Conservation (phyloP, 129 eudicot genomes). For the Pseudognaphalium luteoalbum region DNA sequence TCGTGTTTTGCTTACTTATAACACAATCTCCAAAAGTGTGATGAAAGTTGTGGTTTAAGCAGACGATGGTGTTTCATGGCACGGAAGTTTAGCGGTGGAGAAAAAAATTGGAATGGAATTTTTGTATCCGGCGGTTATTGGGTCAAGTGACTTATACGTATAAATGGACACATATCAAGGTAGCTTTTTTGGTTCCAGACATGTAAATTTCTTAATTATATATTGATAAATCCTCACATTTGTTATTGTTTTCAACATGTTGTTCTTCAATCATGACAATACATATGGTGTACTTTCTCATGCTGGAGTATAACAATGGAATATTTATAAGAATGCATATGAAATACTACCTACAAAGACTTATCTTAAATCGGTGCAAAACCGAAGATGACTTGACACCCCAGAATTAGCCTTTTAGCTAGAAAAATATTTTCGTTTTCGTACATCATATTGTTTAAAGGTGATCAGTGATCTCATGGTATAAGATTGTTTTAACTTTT, state of each 20-base stretch:
- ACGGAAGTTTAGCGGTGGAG: conserved; percentile 56
- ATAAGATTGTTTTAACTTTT: too few relatives aligned
- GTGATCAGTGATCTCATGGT: not conserved
- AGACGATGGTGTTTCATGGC: conserved; percentile 80
- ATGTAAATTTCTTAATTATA: too few relatives aligned
- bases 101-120: conserved; percentile 68
- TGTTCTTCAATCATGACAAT: conserved; percentile 42
- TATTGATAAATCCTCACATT: too few relatives aligned
- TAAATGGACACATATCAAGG: conserved; percentile 82
- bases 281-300: too few relatives aligned
- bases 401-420: not conserved
- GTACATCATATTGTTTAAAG: not conserved
- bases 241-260: conserved; percentile 44
- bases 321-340: too few relatives aligned
- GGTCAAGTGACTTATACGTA: conserved; percentile 63
- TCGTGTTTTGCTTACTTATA: too few relatives aligned
- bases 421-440: not conserved
- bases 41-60: too few relatives aligned
- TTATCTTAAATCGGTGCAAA: not conserved
- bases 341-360: too few relatives aligned
- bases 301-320: too few relatives aligned
- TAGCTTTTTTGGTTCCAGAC: not conserved
- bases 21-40: too few relatives aligned
- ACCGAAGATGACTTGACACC: not conserved
- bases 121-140: conserved; percentile 79